Conservation (phyloP, 1,284 basidiomycete genomes). For the Sporisorium iseilematis-ciliati region DNA sequence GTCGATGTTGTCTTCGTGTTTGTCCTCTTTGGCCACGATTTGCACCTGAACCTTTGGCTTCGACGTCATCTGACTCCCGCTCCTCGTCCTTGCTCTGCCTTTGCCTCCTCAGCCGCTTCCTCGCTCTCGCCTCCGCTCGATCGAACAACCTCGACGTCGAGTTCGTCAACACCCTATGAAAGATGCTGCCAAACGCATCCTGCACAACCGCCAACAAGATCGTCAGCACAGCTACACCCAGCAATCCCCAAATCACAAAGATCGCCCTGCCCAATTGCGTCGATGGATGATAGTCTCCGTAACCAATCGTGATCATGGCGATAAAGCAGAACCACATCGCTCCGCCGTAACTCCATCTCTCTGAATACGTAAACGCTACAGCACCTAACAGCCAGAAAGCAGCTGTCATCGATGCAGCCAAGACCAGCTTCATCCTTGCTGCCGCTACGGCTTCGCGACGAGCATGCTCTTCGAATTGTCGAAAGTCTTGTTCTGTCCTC, state of each 20-base stretch:
- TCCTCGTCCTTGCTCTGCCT: neutral
- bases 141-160: slow-evolving; percentile 37
- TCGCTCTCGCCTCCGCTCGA: slow-evolving; percentile 24
- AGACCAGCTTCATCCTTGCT: slow-evolving; percentile 26
- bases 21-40: neutral
- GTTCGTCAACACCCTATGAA: slow-evolving; percentile 29
- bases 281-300: slow-evolving; percentile 43
- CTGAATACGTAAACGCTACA: slow-evolving; percentile 74
- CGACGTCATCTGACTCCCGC: neutral
- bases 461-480: slow-evolving; percentile 28
- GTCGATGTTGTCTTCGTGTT: neutral
- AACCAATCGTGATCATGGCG: slow-evolving; percentile 65
- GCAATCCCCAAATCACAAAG: slow-evolving; percentile 83
- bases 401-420: slow-evolving; percentile 72
- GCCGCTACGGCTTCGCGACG: slow-evolving; percentile 24
- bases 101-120: slow-evolving; percentile 19
- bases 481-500: slow-evolving; percentile 32
- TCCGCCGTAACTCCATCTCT: slow-evolving; percentile 74
- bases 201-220: slow-evolving; percentile 73
- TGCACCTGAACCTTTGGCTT: neutral
- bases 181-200: slow-evolving; percentile 51
- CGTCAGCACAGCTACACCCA: slow-evolving; percentile 53
- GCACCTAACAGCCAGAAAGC: slow-evolving; percentile 72
- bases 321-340: slow-evolving; percentile 78
- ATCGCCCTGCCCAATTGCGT: slow-evolving; percentile 77